A percentile compares a stretch with the other conserved stretches of the same genome.
phyloP scores from a whole-genome alignment of 192 early-diverging fungal species.

The Coemansia furcata region DNA sequence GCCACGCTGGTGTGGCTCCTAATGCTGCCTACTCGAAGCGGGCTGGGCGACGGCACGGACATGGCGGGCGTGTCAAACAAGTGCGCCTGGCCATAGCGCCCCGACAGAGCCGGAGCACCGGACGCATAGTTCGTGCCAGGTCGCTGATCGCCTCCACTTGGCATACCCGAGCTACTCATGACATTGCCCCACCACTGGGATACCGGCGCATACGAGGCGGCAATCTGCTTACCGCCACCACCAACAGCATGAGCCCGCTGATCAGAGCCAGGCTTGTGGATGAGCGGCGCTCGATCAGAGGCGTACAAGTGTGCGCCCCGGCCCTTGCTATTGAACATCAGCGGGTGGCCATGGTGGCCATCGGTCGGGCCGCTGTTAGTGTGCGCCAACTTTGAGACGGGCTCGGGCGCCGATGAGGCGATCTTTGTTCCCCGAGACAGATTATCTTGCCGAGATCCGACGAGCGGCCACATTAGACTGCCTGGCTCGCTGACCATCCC shows the following conservation, averaged over 20 bases:
- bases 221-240: slow-evolving; percentile 9
- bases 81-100: not conserved
- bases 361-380: not conserved
- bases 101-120: not conserved
- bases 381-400: slow-evolving; percentile 20
- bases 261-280: not conserved
- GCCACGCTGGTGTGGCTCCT: not conserved
- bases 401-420: slow-evolving; percentile 46
- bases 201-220: slow-evolving; percentile 24
- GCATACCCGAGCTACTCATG: not conserved
- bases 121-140: not conserved
- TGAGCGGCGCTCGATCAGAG: not conserved
- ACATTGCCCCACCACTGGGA: slow-evolving; percentile 4
- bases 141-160: not conserved
- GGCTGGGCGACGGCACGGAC: not conserved
- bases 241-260: not conserved
- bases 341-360: slow-evolving; percentile 8
- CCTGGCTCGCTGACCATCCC: slow-evolving; percentile 20
- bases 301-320: slow-evolving; percentile 13
- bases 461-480: slow-evolving; percentile 24
- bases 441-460: slow-evolving; percentile 4
- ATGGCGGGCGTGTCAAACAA: not conserved
- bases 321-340: slow-evolving; percentile 19
- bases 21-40: slow-evolving; percentile 2
- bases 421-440: slow-evolving; percentile 6